phyloP scores from a whole-genome alignment of 768 basidiomycete species.

The Lepiota venenata region DNA sequence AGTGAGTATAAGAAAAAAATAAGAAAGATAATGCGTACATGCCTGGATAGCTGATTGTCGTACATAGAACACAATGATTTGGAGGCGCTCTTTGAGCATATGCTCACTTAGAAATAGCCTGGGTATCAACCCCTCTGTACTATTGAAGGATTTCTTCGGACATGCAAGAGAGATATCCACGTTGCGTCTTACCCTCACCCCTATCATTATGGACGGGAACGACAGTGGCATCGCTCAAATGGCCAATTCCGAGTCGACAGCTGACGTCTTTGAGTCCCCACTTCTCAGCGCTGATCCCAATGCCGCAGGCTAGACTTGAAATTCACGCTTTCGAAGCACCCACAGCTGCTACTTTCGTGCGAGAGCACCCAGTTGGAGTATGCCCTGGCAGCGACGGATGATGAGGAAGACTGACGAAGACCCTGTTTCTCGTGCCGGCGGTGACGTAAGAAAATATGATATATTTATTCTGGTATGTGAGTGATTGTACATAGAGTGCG shows the following conservation, averaged over 20 bases:
- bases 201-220: slow-evolving; percentile 20
- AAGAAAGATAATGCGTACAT: no score
- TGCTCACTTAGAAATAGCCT: slow-evolving; percentile 56
- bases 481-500: no score
- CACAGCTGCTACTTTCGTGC: slow-evolving; percentile 43
- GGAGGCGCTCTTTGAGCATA: slow-evolving; percentile 57
- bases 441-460: no score
- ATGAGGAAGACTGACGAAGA: slow-evolving; percentile 34
- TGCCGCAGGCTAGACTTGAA: slow-evolving; percentile 56
- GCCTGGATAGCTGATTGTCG: no score
- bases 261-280: slow-evolving; percentile 38
- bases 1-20: no score
- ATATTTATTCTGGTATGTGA: no score
- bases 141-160: slow-evolving; percentile 51
- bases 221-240: neutral
- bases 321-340: slow-evolving; percentile 65
- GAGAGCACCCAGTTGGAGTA: slow-evolving; percentile 33
- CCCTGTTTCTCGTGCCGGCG: no score
- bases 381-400: slow-evolving; percentile 28
- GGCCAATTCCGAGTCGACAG: no score
- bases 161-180: slow-evolving; percentile 42
- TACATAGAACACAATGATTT: slow-evolving; percentile 27
- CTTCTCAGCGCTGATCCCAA: slow-evolving; percentile 55
- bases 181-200: slow-evolving; percentile 57
- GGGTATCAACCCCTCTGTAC: slow-evolving; percentile 42